Evolutionary conservation across 306 rosid genomes (phyloP), one percentile per base, ranked within the genome.

Genomic region (Medicago lupulina): DNA sequence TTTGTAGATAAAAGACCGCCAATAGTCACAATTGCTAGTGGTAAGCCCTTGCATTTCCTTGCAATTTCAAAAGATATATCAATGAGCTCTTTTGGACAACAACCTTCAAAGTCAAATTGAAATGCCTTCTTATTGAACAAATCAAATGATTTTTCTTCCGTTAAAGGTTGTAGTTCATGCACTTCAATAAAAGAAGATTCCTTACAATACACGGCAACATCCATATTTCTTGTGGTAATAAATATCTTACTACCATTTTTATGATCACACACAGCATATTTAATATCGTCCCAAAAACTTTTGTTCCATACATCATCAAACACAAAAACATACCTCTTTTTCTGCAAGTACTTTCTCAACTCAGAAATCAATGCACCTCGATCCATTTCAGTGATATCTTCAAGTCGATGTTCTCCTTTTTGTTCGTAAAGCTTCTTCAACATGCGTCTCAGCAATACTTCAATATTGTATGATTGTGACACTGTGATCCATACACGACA

Each of bases 71-170:
- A 17, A 12, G 49, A 54, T 67, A 55, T 25, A 9, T 54, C 23
- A 17, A 4, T 2, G 5, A 67, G 68, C 0, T 67, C 68, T 4
- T 25, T 2, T n/a, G 80, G 80, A 41, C 80, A 76, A 25, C 21
- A 1, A 6, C 44, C 68, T 9, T 44, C 1, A 4, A 2, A 73
- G 3, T 46, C 47, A 55, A n/a, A n/a, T 8, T 0, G 2, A n/a
- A 76, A 76, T 16, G 68, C 80, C n/a, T 55, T 76, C 15, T 23
- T 76, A 44, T 28, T 25, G n/a, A 76, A 39, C 21, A 76, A 19
- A 2, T 11, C 23, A 0, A 21, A 38, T 13, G 44, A 76, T 65
- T 76, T 14, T 59, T 59, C 57, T 15, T 50, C 19, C 0, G 19
- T 15, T 13, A 50, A 50, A 50, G 57, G 18, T 50, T 50, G 57